Conservation (phyloP, 2,329 filamentous ascomycete species). For the Metarhizium humberi region DNA sequence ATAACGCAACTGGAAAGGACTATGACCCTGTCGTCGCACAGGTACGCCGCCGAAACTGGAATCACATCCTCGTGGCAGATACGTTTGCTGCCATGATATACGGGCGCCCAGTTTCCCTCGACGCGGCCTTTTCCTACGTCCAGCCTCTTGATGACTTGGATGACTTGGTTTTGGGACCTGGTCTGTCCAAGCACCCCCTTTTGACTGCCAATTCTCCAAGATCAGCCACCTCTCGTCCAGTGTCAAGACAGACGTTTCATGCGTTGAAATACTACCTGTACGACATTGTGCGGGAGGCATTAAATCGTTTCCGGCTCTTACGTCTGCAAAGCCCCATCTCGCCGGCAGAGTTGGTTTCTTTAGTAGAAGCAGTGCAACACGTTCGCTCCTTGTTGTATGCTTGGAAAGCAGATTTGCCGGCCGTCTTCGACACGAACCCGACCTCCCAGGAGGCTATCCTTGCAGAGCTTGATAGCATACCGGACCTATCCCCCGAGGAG, state of each 20-base stretch:
- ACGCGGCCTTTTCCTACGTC: conserved; percentile 15
- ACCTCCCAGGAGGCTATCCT: background rate
- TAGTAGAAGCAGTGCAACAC: conserved; percentile 9
- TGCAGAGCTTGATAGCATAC: background rate
- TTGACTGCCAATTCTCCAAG: background rate
- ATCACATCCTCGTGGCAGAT: conserved; percentile 18
- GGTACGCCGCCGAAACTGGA: conserved; percentile 20
- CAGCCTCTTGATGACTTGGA: conserved; percentile 16
- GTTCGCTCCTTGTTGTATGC: conserved; percentile 7
- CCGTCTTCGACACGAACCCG: conserved; percentile 3
- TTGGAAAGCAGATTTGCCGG: conserved; percentile 7
- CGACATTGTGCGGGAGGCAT: conserved; percentile 16
- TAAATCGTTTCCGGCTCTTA: conserved; percentile 17
- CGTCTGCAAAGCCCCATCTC: conserved; percentile 12
- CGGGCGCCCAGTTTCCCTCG: conserved; percentile 17
- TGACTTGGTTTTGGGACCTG: conserved; percentile 9
- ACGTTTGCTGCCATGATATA: conserved; percentile 21
- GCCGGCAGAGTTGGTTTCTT: conserved; percentile 9
- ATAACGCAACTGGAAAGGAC: background rate
- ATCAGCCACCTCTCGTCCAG: conserved; percentile 1
- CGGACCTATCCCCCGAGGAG: background rate
- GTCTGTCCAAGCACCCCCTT: conserved; percentile 1
- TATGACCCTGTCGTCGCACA: conserved; percentile 9
- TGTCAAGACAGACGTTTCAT: conserved; percentile 16
- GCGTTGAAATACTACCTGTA: conserved; percentile 18